A percentile compares a stretch with the other conserved stretches of the same genome.
These are phyloP conservation scores for Kwoniella sp. DNA, from an alignment of 768 basidiomycete species.

Conservation along the genomic window DNA sequence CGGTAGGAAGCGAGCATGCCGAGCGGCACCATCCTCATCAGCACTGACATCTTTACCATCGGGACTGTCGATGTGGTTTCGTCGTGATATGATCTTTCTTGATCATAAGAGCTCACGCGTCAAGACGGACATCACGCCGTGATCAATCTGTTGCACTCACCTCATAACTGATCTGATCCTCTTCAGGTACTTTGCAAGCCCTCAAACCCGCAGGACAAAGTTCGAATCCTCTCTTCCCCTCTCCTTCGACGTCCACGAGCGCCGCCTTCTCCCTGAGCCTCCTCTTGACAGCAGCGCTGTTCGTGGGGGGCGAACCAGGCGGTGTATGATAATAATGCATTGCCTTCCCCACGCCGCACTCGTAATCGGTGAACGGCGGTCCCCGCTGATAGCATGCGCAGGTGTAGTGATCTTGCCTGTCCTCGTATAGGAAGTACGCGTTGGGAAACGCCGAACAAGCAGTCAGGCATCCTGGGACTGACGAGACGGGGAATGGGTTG, in stretches of 20 bases:
- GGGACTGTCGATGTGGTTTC: no score
- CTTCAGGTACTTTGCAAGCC: background rate
- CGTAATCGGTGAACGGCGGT: conserved; percentile 4
- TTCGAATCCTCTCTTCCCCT: background rate
- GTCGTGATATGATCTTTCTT: no score
- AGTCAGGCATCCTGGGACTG: background rate
- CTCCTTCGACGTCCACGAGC: no score
- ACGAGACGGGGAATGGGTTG: background rate
- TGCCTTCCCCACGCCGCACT: conserved; percentile 1
- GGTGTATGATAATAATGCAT: conserved; percentile 7
- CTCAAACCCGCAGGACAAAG: conserved; percentile 2
- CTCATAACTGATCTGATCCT: conserved; percentile 1
- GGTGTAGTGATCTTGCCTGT: background rate
- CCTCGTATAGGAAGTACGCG: conserved; percentile 1
- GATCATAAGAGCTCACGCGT: no score
- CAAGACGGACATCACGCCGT: no score
- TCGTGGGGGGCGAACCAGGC: background rate
- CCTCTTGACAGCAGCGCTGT: background rate
- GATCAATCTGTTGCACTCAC: no score
- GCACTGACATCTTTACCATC: no score
- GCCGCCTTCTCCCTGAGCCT: background rate
- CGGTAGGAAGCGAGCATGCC: no score
- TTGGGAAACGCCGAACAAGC: background rate
- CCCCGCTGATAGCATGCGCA: conserved; percentile 12
- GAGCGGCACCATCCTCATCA: no score